Base-by-base conservation (phyloP, 2,329 filamentous ascomycete genomes). In the Botryotinia narcissicola region DNA sequence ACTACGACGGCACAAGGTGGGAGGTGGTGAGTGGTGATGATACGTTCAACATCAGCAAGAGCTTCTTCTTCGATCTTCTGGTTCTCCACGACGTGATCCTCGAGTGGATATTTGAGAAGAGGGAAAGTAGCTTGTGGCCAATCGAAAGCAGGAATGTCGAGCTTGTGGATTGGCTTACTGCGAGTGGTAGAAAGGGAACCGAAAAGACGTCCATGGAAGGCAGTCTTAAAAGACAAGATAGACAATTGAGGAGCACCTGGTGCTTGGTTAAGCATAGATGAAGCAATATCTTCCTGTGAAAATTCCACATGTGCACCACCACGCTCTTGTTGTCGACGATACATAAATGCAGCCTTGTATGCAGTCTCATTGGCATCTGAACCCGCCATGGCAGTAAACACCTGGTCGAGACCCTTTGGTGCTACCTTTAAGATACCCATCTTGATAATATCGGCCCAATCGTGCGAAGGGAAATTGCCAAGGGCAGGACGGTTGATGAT, bases 321-420 rank as follows among this genome's bases (percentile, higher is more conserved):
- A 78, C 93, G 91, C 85, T 93, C 86, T 74, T 89, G 86, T 80
- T 92, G 91, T 68, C 91, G 87, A 82, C 90, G 90, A 85, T 90
- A 93, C 91, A 95, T 95, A 84, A 95, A 94, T 40, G 93, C 92
- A 22, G 93, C 93, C 84, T 95, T 95, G 87, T 92, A 95, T 73
- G 93, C 93, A 67, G 92, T 90, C 83, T 95, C 93, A 83, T 95
- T 95, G 82, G 93, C 93, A 81, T 95, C 93, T 48, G 92, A 94
- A 74, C 93, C 93, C 61, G 92, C 88, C 84, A 92, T 90, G 69
- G 89, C 92, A 64, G 93, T 95, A 85, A 95, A 95, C 78, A 95
- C 92, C 83, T 94, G 91, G 84, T 93, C 85, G 73, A 93, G 84
- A 64, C 92, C 92, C 81, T 90, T 91, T 66, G 93, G 93, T 0